A percentile compares a stretch with the other conserved stretches of the same genome.
Conservation (phyloP, 345 rosid genomes). For the Mallotus nudiflorus region DNA sequence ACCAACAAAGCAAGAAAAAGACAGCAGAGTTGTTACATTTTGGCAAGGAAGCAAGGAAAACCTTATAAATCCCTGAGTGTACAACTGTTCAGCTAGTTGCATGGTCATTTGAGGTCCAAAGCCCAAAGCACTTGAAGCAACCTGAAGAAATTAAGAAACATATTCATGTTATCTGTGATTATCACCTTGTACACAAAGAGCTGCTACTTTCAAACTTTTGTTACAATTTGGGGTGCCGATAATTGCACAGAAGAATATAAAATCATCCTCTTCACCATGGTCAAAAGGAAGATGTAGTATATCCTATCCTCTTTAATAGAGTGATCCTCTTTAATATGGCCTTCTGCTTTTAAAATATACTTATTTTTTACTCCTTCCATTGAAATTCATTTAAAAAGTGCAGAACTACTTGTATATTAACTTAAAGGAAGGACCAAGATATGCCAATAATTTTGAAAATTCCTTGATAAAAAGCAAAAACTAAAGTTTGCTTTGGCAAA, state of each 20-base stretch:
- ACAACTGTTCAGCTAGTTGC: constrained; percentile 90
- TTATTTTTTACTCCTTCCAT: too few species aligned
- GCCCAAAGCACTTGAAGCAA: constrained; percentile 96
- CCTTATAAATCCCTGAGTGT: constrained; percentile 96
- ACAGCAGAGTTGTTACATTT: constrained; percentile 16
- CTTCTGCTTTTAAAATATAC: too few species aligned
- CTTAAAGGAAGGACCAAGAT: too few species aligned
- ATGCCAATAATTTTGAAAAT: too few species aligned
- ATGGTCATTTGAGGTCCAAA: constrained; percentile 92
- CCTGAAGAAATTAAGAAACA: constrained; percentile 40
- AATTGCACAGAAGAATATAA: neutral
- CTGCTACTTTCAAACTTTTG: neutral
- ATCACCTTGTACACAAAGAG: neutral
- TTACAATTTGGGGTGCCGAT: neutral
- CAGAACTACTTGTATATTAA: too few species aligned
- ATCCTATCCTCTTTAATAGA: too few species aligned
- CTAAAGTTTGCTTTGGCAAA: too few species aligned
- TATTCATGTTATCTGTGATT: neutral
- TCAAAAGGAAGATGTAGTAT: too few species aligned
- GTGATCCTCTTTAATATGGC: too few species aligned
- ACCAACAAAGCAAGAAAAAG: constrained; percentile 12
- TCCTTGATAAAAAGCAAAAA: too few species aligned
- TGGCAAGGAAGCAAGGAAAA: constrained; percentile 25
- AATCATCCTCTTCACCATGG: neutral
- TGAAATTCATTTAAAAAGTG: too few species aligned